Evolutionary conservation across 805 yeast genomes (phyloP), one percentile per base, ranked within the genome.

Genomic region (Metschnikowia borealis): DNA sequence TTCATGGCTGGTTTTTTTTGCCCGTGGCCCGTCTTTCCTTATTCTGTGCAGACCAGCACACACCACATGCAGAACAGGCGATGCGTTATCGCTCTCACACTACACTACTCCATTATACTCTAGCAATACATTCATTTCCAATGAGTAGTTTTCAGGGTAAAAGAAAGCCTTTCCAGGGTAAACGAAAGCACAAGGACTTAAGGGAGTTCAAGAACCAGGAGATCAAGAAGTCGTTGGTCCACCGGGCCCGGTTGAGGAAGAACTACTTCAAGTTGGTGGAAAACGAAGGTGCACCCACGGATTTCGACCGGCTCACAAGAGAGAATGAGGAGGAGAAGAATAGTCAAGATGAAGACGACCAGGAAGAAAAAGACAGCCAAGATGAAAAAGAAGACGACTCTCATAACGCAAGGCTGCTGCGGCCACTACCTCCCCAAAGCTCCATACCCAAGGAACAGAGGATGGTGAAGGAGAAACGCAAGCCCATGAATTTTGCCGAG

Each of bases 221-320:
- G 53, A 91, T 91, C 60, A 84, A 85, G 60, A 80, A 78, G 61
- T 85, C 94, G 11, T 77, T 91, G 56, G 78, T 81, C 0, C 95
- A 89, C 62, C 80, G 89, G 54, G 88, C 96, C 13, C 78, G 94
- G 60, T 77, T 91, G 56, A 81, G 89, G 71, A 87, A 84, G 66
- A 83, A 81, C 45, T 91, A 91, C 62, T 83, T 88, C 73, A 89
- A 90, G 65, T 72, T 89, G 48, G 65, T 89, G 38, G 87, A 87
- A 54, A 78, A 81, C 46, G 90, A 87, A 58, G 95, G 91, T 1
- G 77, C 78, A 45, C 56, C 68, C 4, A 42, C 45, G n/a, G 45
- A 42, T n/a, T 42, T 32, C 31, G 72, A 78, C 45, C 55, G 38
- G 49, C 47, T 41, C n/a, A 32, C 38, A 20, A 15, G 38, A n/a